Base-by-base conservation (phyloP, 176 grass and related monocot genomes). In the Aegilops sharonensis region DNA sequence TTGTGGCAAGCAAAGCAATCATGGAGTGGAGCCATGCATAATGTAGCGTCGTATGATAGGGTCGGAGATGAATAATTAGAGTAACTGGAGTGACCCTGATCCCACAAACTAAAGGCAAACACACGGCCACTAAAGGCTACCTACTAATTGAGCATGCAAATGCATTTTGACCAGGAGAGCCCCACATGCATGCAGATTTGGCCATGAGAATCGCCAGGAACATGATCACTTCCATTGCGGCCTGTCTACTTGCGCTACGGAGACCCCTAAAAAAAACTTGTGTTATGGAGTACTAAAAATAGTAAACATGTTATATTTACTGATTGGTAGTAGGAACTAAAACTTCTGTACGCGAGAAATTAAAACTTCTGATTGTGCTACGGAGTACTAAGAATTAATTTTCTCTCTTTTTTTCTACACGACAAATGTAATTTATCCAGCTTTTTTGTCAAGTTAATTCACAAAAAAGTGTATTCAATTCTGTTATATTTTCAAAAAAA, bases 61-160 rank as follows among this genome's bases (percentile, higher is more conserved):
- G 23, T 25, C 24, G 2, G 18, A 17, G 61, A 60, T 68, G 24
- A 82, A 82, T 82, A 20, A 77, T 83, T 68, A 82, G 70, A 11
- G 42, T 23, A 76, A 67, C 11, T 23, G 29, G 60, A 11, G 24
- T 57, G 61, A 25, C 5, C 62, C 31, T 37, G 45, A 87, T 87
- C 61, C 79, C 45, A 77, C 61, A 48, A 81, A 66, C 12, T 82
- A 77, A 87, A 87, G 37, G 37, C 37, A 59, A 27, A 50, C 42
- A 75, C 61, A 75, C 43, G 29, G 8, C 17, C 72, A 43, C 45
- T 68, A 35, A 82, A 82, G 32, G 31, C 48, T 70, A 86, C 50
- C 79, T 77, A 77, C 75, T 43, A 37, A 69, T 64, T 69, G 86
- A 64, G 23, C 79, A 76, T 36, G 59, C 70, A 76, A 31, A 76